These are phyloP conservation scores for Aeminium ludgeri DNA, from an alignment of 495 filamentous ascomycete genomes.

Conservation along the genomic window DNA sequence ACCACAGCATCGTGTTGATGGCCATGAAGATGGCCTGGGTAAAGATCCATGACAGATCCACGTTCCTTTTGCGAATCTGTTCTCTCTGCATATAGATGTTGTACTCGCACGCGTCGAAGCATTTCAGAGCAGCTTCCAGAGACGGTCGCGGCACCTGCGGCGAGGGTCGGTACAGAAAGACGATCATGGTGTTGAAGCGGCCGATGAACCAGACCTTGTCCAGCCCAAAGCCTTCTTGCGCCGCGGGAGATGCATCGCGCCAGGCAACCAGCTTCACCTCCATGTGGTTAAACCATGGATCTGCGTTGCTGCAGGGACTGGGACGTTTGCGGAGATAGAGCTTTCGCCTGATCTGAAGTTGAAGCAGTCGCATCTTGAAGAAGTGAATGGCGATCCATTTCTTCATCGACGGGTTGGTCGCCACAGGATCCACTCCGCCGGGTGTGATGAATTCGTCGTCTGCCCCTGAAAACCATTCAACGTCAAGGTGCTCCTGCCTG, in stretches of 20 bases:
- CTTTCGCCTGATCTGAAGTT: constrained; percentile 67
- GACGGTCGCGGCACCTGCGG: constrained; percentile 80
- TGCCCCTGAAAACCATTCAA: constrained; percentile 60
- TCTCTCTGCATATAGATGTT: constrained; percentile 62
- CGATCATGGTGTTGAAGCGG: constrained; percentile 65
- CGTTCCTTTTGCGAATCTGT: constrained; percentile 53
- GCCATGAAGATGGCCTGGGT: constrained; percentile 72
- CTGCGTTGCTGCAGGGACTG: constrained; percentile 51
- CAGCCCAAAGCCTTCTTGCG: constrained; percentile 47
- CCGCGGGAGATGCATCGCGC: constrained; percentile 42
- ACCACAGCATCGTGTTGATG: constrained; percentile 76
- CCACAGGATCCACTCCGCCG: constrained; percentile 53
- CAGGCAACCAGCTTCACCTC: constrained; percentile 58
- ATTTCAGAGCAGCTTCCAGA: constrained; percentile 49
- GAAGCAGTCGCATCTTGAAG: constrained; percentile 75
- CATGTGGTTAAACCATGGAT: constrained; percentile 78
- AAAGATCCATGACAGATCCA: constrained; percentile 87
- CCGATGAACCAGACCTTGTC: constrained; percentile 56
- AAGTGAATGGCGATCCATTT: constrained; percentile 85
- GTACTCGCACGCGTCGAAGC: constrained; percentile 63
- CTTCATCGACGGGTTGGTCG: constrained; percentile 42
- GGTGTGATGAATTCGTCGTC: constrained; percentile 65
- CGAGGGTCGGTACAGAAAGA: constrained; percentile 70
- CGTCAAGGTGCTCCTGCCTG: constrained; percentile 59
- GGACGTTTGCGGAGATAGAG: constrained; percentile 67